Percentiles rank a stretch among this genome's conserved stretches.
phyloP scores from a whole-genome alignment of 352 stramenopile species.

The Globisporangium rhizosaccharum region DNA sequence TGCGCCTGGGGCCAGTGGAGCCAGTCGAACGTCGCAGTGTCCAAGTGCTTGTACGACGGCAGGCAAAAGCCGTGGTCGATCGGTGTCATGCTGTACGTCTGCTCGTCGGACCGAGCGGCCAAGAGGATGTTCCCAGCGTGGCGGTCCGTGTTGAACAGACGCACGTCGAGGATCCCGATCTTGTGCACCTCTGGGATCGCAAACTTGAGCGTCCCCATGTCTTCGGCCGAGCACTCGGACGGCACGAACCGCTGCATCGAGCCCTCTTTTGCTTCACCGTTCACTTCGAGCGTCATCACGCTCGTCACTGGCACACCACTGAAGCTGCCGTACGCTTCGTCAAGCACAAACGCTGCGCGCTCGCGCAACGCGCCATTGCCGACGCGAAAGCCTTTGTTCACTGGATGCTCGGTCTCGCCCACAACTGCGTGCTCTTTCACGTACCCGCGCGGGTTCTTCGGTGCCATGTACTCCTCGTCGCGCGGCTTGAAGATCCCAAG shows the following conservation, averaged over 20 bases:
- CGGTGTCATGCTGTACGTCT: conserved; percentile 79
- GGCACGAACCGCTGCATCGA: conserved; percentile 82
- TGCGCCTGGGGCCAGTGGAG: conserved; percentile 85
- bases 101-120: conserved; percentile 34
- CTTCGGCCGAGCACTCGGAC: conserved; percentile 81
- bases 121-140: conserved; percentile 87
- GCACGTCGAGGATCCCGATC: conserved; percentile 84
- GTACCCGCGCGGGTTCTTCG: conserved; percentile 97
- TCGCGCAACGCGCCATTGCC: conserved; percentile 82
- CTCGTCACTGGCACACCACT: conserved; percentile 80
- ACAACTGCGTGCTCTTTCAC: conserved; percentile 81
- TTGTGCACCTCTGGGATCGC: conserved; percentile 84
- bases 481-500: conserved; percentile 96
- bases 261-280: conserved; percentile 71
- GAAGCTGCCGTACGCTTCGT: conserved; percentile 74
- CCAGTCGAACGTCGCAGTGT: conserved; percentile 84
- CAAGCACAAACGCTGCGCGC: conserved; percentile 77
- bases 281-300: conserved; percentile 58
- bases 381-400: conserved; percentile 85
- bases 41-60: conserved; percentile 76
- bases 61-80: conserved; percentile 89
- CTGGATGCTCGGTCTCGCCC: conserved; percentile 69
- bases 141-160: conserved; percentile 87
- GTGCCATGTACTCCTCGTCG: conserved; percentile 98
- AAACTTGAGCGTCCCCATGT: conserved; percentile 86